Percentiles rank a stretch among this genome's conserved stretches.
These are phyloP conservation scores for Fusarium zealandicum DNA, from an alignment of 2,329 filamentous ascomycete species.

Conservation along the genomic window DNA sequence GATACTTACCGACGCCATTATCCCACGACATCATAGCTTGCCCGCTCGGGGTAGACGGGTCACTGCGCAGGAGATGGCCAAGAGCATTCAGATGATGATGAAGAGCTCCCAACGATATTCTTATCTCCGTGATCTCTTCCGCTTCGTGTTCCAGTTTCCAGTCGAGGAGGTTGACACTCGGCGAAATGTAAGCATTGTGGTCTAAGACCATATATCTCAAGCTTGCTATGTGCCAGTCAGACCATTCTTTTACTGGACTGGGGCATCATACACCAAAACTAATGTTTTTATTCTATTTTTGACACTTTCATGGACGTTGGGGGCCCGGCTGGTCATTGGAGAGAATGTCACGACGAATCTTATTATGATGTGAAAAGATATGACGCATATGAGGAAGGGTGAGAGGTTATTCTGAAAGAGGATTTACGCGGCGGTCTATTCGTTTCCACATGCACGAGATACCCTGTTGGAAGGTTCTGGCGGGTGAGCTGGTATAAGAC, in stretches of 20 bases:
- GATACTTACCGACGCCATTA: constrained; percentile 72
- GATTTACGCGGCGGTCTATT: constrained; percentile 36
- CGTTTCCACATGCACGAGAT: constrained; percentile 43
- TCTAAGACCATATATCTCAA: constrained; percentile 41
- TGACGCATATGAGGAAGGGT: constrained; percentile 17
- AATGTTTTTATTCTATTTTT: constrained; percentile 27
- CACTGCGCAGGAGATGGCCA: constrained; percentile 77
- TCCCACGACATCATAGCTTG: constrained; percentile 51
- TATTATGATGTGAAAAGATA: constrained; percentile 20
- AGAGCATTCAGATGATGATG: constrained; percentile 79
- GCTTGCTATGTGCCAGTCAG: background rate
- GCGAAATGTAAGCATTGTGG: constrained; percentile 68
- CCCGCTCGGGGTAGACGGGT: constrained; percentile 66
- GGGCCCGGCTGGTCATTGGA: constrained; percentile 14
- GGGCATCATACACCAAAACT: constrained; percentile 19
- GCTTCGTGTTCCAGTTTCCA: constrained; percentile 83
- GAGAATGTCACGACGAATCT: constrained; percentile 8
- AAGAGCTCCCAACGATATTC: constrained; percentile 71
- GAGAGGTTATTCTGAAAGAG: constrained; percentile 24
- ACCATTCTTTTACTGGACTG: background rate
- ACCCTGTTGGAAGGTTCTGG: constrained; percentile 39
- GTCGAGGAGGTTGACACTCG: constrained; percentile 77
- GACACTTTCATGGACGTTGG: constrained; percentile 19
- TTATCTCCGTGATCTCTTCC: constrained; percentile 84
- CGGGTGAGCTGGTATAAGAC: constrained; percentile 14